These are phyloP conservation scores for Rhizopogon salebrosus DNA, from an alignment of 768 basidiomycete species.

Conservation along the genomic window DNA sequence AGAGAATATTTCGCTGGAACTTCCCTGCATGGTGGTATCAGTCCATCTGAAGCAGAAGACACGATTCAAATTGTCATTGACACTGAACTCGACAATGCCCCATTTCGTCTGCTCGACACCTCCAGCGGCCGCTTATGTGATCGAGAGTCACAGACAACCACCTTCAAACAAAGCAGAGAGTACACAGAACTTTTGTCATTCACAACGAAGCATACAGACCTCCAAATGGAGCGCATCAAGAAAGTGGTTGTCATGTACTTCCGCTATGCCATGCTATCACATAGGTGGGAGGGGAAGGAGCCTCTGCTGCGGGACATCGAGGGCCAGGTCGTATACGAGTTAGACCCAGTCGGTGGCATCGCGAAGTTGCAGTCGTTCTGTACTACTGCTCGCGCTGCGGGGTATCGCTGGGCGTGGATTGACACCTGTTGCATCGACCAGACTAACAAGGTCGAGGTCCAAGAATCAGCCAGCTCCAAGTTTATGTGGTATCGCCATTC, in stretches of 20 bases:
- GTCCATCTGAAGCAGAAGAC: not conserved
- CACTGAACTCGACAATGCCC: not conserved
- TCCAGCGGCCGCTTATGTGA: not conserved
- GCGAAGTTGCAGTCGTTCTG: not conserved
- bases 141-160: not conserved
- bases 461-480: slow-evolving; percentile 6
- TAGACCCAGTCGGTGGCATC: not conserved
- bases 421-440: not conserved
- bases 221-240: not conserved
- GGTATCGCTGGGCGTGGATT: not conserved
- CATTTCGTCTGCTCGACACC: not conserved
- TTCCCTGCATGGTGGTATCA: no score
- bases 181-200: not conserved
- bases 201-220: not conserved
- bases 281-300: not conserved
- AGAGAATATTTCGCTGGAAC: no score
- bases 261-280: not conserved
- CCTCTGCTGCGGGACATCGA: not conserved
- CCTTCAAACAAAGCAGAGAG: not conserved
- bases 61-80: not conserved
- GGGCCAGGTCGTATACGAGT: not conserved
- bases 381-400: not conserved
- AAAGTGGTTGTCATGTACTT: not conserved
- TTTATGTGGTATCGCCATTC: slow-evolving; percentile 10
- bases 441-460: not conserved